A percentile compares a stretch with the other conserved stretches of the same genome.
These are phyloP conservation scores for Chiua sp. DNA, from an alignment of 1,284 basidiomycete genomes.

Conservation along the genomic window DNA sequence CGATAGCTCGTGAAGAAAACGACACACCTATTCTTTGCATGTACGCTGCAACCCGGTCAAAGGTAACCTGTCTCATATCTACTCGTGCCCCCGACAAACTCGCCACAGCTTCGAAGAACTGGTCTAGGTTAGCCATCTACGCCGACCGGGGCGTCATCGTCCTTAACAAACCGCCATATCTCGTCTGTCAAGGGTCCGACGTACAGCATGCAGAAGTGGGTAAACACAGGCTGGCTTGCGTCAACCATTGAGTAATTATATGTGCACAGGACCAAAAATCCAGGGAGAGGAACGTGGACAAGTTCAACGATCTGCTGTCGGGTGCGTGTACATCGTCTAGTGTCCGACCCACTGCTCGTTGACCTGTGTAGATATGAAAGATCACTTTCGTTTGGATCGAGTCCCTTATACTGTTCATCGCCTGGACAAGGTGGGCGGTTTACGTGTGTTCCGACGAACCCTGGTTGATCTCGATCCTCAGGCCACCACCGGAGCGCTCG, in stretches of 20 bases:
- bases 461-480: slow-evolving; percentile 28
- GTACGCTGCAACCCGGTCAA: slow-evolving; percentile 25
- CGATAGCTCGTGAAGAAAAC: no score
- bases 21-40: slow-evolving; percentile 12
- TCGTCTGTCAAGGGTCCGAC: slow-evolving; percentile 55
- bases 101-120: slow-evolving; percentile 28
- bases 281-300: slow-evolving; percentile 33
- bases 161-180: slow-evolving; percentile 65
- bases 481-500: slow-evolving; percentile 68
- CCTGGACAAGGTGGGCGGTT: slow-evolving; percentile 62
- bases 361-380: slow-evolving; percentile 43
- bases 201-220: slow-evolving; percentile 27
- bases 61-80: slow-evolving; percentile 18
- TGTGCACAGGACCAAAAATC: slow-evolving; percentile 23
- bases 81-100: neutral
- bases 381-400: slow-evolving; percentile 39
- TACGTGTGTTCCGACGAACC: neutral
- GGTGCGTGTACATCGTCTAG: slow-evolving; percentile 16
- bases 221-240: slow-evolving; percentile 9
- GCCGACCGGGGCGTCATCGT: slow-evolving; percentile 59
- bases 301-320: slow-evolving; percentile 37
- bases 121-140: slow-evolving; percentile 48
- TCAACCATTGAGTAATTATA: slow-evolving; percentile 2
- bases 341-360: neutral
- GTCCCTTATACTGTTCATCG: slow-evolving; percentile 63